Percentiles rank a stretch among this genome's conserved stretches.
phyloP scores from a whole-genome alignment of 768 basidiomycete genomes.

The Psilocybe tampanensis region DNA sequence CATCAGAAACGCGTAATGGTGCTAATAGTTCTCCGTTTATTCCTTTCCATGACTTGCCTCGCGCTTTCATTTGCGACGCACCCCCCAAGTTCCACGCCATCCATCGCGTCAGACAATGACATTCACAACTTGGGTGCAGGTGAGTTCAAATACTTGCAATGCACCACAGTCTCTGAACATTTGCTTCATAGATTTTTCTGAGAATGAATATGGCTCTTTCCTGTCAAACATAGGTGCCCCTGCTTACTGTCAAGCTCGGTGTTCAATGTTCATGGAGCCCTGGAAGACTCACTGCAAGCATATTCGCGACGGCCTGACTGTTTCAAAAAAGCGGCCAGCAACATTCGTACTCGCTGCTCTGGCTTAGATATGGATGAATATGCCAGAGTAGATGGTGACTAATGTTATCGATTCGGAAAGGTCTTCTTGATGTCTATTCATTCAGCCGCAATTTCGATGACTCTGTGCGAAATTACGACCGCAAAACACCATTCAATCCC shows the following conservation, averaged over 20 bases:
- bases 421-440: not conserved
- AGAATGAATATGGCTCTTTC: conserved; percentile 7
- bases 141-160: not conserved
- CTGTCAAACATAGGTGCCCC: conserved; percentile 14
- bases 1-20: too few relatives aligned
- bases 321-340: conserved; percentile 54
- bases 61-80: too few relatives aligned
- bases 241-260: not conserved
- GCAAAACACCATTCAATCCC: conserved; percentile 69
- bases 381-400: conserved; percentile 59
- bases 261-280: not conserved
- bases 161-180: not conserved
- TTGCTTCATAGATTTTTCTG: not conserved
- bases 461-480: conserved; percentile 78
- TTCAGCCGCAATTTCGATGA: conserved; percentile 75
- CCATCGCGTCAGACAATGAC: too few relatives aligned
- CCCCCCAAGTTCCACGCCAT: too few relatives aligned
- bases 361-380: conserved; percentile 63
- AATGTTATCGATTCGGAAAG: not conserved
- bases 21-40: too few relatives aligned
- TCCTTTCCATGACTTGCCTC: too few relatives aligned
- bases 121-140: too few relatives aligned
- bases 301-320: conserved; percentile 60
- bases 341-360: conserved; percentile 52
- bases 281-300: conserved; percentile 41